Evolutionary conservation across 176 grass and related monocot species (phyloP), one percentile per base, ranked within the genome.

Genomic region (Calamus simplicifolius): DNA sequence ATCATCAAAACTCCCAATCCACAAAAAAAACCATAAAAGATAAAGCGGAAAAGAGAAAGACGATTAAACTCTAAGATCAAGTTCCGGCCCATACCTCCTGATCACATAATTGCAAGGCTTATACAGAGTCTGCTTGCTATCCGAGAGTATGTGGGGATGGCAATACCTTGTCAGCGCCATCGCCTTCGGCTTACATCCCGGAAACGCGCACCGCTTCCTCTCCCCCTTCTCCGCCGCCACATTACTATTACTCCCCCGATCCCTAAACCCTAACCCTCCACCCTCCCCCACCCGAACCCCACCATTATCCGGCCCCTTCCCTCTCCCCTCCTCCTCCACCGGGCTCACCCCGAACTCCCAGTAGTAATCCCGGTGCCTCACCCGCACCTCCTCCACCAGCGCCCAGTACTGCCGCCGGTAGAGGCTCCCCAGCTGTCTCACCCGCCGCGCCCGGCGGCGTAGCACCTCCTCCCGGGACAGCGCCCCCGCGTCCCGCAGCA

Each of bases 131-230:
- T 98, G 93, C 10, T 76, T 85, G 1, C 27, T 67, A 55, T 98
- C 88, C 0, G 64, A 76, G 23, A 98, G 80, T 48, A 98, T 89
- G 80, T 98, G 94, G 25, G 72, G 69, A 73, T 92, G 87, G 25
- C 94, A 98, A 58, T 54, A 98, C 69, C 25, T 80, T 4, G 88
- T 79, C 70, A 91, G 75, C 21, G 84, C 68, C 94, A 98, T 98
- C 27, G 94, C 35, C n/a, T 12, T 43, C 35, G 35, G 0, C 35
- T 43, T 43, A 10, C 35, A 43, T 1, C 35, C 35, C 2, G 35
- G 2, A 10, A 43, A 43, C 6, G 35, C 35, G 35, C 35, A 43
- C 35, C 35, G 35, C 8, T 43, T 43, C 35, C 35, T 43, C 35
- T 43, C 35, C 35, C 35, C 35, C 35, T 43, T 43, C 4, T 35